Evolutionary conservation across 495 filamentous ascomycete species (phyloP).

Genomic region (Penicillium daleae): DNA sequence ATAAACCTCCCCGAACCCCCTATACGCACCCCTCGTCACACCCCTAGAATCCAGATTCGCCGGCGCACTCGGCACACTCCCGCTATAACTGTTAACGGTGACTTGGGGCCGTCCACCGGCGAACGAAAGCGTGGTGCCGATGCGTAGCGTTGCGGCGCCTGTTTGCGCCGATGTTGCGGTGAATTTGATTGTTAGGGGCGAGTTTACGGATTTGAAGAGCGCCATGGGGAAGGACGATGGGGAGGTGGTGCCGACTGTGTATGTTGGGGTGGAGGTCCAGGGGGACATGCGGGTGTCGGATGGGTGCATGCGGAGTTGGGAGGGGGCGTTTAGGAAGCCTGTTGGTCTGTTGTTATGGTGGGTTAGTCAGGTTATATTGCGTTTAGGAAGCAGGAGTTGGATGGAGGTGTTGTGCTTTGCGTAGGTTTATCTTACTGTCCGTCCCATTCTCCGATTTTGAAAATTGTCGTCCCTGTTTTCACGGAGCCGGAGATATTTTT

Average conservation of each 20-base stretch:
- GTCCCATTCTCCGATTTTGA: constrained; percentile 67
- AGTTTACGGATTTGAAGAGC: constrained; percentile 63
- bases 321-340: constrained; percentile 67
- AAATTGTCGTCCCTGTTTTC: constrained; percentile 54
- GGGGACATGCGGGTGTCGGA: constrained; percentile 62
- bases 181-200: constrained; percentile 64
- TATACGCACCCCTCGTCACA: constrained; percentile 66
- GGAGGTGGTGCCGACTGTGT: constrained; percentile 58
- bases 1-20: constrained; percentile 65
- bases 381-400: neutral
- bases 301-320: constrained; percentile 69
- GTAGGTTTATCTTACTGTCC: constrained; percentile 53
- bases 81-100: constrained; percentile 55
- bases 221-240: constrained; percentile 66
- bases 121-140: constrained; percentile 67
- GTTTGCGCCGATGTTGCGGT: constrained; percentile 54
- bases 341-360: constrained; percentile 47
- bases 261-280: constrained; percentile 56
- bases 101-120: constrained; percentile 48
- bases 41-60: constrained; percentile 66
- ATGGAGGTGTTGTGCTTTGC: neutral
- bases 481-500: constrained; percentile 56
- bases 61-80: constrained; percentile 54
- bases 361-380: constrained; percentile 2
- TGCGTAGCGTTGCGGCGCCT: constrained; percentile 59